A percentile compares a stretch with the other conserved stretches of the same genome.
These are phyloP conservation scores for Globisporangium emineosum DNA, from an alignment of 352 stramenopile species.

Conservation along the genomic window DNA sequence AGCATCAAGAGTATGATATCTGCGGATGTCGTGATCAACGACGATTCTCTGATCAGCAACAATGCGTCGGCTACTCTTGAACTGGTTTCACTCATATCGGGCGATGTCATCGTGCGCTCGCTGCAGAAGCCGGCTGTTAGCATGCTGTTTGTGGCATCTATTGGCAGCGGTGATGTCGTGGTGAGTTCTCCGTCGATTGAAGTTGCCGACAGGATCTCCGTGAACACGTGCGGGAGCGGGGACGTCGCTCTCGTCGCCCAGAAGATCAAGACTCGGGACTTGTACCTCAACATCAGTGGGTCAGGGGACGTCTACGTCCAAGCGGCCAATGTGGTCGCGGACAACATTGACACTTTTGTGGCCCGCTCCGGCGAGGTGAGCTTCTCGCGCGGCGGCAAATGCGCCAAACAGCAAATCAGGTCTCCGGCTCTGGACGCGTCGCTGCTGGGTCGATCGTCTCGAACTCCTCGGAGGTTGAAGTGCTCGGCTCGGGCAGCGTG, in stretches of 20 bases:
- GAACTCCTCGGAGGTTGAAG: conserved; percentile 29
- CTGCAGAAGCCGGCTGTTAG: not conserved
- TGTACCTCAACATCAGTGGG: conserved; percentile 14
- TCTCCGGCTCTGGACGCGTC: conserved; percentile 42
- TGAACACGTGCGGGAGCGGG: not conserved
- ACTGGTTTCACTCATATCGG: not conserved
- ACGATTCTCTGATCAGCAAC: not conserved
- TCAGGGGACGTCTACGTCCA: conserved; percentile 25
- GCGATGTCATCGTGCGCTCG: not conserved
- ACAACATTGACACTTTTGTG: conserved; percentile 36
- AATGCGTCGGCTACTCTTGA: not conserved
- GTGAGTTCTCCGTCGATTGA: not conserved
- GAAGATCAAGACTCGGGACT: conserved; percentile 22
- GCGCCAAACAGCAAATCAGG: conserved; percentile 41
- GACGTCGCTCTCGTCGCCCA: conserved; percentile 18
- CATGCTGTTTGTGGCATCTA: not conserved
- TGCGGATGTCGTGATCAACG: not conserved
- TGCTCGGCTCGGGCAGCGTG: conserved; percentile 35
- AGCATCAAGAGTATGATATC: not conserved
- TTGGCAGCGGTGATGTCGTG: not conserved
- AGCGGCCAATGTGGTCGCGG: conserved; percentile 23
- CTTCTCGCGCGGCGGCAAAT: conserved; percentile 35
- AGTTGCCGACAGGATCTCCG: not conserved
- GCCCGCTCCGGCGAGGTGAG: conserved; percentile 42
- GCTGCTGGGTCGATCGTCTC: conserved; percentile 38